Evolutionary conservation across 2,329 filamentous ascomycete species (phyloP).

Genomic region (Penicillium sp.): DNA sequence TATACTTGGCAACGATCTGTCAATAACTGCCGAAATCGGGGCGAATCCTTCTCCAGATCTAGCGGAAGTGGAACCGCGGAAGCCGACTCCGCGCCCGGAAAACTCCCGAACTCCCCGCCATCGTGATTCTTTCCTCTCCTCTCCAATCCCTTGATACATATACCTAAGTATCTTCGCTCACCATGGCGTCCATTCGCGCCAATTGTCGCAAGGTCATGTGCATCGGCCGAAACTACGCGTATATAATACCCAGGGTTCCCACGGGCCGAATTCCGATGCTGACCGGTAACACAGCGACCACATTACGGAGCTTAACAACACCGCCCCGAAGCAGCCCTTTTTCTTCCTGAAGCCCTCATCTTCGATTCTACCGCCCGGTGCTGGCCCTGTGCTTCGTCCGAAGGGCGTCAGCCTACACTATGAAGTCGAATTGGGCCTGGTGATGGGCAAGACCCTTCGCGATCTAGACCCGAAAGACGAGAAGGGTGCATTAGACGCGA

Average conservation of each 20-base stretch:
- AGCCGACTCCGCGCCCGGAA: too few species aligned
- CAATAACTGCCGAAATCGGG: too few species aligned
- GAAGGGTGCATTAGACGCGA: conserved; percentile 70
- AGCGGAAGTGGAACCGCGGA: too few species aligned
- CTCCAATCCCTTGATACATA: too few species aligned
- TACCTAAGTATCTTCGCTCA: too few species aligned
- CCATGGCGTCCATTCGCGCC: conserved; percentile 44
- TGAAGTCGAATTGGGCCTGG: conserved; percentile 86
- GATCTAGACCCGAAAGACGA: conserved; percentile 71
- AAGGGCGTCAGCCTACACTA: conserved; percentile 82
- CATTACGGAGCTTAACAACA: conserved; percentile 83
- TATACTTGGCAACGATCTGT: too few species aligned
- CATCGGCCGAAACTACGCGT: conserved; percentile 96
- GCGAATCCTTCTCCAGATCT: too few species aligned
- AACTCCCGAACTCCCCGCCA: too few species aligned
- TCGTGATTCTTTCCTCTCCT: too few species aligned
- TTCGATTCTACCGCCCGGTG: conserved; percentile 71
- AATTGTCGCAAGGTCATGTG: conserved; percentile 73
- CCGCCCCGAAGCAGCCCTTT: conserved; percentile 87
- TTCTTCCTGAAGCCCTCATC: conserved; percentile 97
- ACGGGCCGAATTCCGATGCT: conserved; percentile 1
- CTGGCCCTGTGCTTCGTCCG: conserved; percentile 75
- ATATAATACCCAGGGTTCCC: conserved; percentile 33
- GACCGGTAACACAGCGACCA: conserved; percentile 61
- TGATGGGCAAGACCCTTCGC: conserved; percentile 74